Evolutionary conservation across 306 rosid species (phyloP).

Genomic region (Aeschynomene evenia): DNA sequence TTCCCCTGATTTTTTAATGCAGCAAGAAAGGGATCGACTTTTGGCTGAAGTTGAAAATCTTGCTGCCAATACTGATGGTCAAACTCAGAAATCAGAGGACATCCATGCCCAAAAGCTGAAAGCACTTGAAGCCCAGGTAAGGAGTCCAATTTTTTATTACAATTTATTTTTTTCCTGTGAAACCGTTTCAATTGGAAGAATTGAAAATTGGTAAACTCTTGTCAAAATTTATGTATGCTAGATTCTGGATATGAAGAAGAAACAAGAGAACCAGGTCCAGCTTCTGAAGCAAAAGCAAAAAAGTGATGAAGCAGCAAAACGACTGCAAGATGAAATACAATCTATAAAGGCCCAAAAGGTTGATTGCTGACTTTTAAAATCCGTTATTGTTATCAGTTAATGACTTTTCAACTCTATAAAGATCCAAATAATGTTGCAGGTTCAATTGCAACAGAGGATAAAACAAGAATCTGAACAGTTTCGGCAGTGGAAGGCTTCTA

Average conservation of each 20-base stretch:
- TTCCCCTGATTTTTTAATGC: conserved; percentile 40
- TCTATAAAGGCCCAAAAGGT: conserved; percentile 97
- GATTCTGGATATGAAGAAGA: conserved; percentile 94
- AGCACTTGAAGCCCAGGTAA: conserved; percentile 90
- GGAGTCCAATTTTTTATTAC: conserved; percentile 7
- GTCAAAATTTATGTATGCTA: conserved; percentile 41
- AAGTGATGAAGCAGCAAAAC: conserved; percentile 94
- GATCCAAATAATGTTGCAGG: conserved; percentile 45
- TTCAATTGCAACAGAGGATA: conserved; percentile 88
- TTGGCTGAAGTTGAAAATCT: conserved; percentile 91
- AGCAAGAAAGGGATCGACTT: conserved; percentile 89
- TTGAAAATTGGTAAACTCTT: conserved; percentile 9
- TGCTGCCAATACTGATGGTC: conserved; percentile 86
- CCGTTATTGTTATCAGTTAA: not conserved
- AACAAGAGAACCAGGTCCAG: conserved; percentile 93
- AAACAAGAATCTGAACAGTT: conserved; percentile 98
- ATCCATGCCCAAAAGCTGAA: conserved; percentile 83
- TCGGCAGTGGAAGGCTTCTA: conserved; percentile 97
- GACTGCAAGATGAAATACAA: conserved; percentile 95
- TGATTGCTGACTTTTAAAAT: conserved; percentile 29
- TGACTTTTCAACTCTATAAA: not conserved
- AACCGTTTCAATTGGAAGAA: conserved; percentile 15
- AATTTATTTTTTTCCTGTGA: conserved; percentile 4
- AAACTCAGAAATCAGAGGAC: conserved; percentile 81
- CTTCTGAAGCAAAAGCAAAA: conserved; percentile 95